phyloP scores from a whole-genome alignment of 2,329 filamentous ascomycete genomes.

The Penicillium sp. region DNA sequence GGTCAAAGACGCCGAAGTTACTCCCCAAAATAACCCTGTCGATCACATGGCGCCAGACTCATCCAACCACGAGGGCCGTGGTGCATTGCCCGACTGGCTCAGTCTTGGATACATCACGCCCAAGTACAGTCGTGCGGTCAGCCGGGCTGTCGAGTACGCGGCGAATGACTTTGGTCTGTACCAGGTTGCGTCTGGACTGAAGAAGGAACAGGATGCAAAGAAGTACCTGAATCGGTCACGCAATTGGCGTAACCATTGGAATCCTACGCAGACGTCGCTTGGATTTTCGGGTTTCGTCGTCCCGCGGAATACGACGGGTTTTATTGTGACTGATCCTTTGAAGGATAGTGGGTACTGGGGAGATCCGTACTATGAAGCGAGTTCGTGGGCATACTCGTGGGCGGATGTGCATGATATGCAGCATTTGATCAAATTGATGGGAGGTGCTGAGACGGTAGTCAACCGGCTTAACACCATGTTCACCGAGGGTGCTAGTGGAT shows the following conservation, averaged over 20 bases:
- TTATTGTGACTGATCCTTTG: slow-evolving; percentile 58
- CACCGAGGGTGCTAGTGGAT: slow-evolving; percentile 38
- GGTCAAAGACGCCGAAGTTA: slow-evolving; percentile 70
- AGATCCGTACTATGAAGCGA: slow-evolving; percentile 65
- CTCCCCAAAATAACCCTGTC: slow-evolving; percentile 64
- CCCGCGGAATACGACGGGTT: slow-evolving; percentile 59
- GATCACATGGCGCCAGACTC: slow-evolving; percentile 61
- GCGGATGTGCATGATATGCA: slow-evolving; percentile 71
- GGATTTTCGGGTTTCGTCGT: slow-evolving; percentile 71
- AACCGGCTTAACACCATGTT: slow-evolving; percentile 66
- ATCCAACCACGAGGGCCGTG: slow-evolving; percentile 70
- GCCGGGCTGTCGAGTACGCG: slow-evolving; percentile 70
- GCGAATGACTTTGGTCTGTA: slow-evolving; percentile 72
- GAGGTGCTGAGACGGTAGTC: slow-evolving; percentile 53
- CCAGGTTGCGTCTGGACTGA: slow-evolving; percentile 67
- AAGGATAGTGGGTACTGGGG: slow-evolving; percentile 69
- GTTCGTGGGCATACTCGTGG: slow-evolving; percentile 71
- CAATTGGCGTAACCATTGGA: slow-evolving; percentile 77
- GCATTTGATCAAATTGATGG: slow-evolving; percentile 60
- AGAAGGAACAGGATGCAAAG: slow-evolving; percentile 56
- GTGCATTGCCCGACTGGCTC: slow-evolving; percentile 73
- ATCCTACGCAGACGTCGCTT: slow-evolving; percentile 61
- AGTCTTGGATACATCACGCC: slow-evolving; percentile 69
- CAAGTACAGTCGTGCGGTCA: slow-evolving; percentile 65
- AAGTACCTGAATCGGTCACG: slow-evolving; percentile 68